phyloP scores from a whole-genome alignment of 768 basidiomycete genomes.

The Suillus brevipes region DNA sequence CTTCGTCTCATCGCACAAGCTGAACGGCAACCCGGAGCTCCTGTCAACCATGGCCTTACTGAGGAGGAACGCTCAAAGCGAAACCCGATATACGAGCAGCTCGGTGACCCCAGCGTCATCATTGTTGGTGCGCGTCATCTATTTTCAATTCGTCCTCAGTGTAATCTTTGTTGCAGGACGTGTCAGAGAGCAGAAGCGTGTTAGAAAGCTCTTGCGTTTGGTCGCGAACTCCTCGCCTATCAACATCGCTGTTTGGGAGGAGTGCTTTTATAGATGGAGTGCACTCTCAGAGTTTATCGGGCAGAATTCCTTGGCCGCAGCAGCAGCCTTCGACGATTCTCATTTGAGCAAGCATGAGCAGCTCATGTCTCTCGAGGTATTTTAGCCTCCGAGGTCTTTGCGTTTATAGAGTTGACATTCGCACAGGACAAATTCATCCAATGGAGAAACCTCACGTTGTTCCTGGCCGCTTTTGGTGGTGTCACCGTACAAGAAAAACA shows the following conservation, averaged over 20 bases:
- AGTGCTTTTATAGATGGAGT: slow-evolving; percentile 78
- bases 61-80: slow-evolving; percentile 69
- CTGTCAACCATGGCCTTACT: slow-evolving; percentile 47
- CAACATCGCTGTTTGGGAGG: slow-evolving; percentile 82
- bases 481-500: slow-evolving; percentile 57
- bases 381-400: background rate
- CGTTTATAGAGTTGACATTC: slow-evolving; percentile 3
- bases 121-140: slow-evolving; percentile 56
- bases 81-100: slow-evolving; percentile 72
- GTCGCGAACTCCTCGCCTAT: slow-evolving; percentile 63
- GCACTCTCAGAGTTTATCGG: slow-evolving; percentile 60
- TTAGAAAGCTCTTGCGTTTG: slow-evolving; percentile 67
- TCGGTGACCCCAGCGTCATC: slow-evolving; percentile 73
- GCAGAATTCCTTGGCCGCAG: slow-evolving; percentile 35
- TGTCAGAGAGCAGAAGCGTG: slow-evolving; percentile 75
- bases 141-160: background rate
- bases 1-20: slow-evolving; percentile 68
- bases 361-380: slow-evolving; percentile 40
- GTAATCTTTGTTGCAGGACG: slow-evolving; percentile 51
- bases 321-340: slow-evolving; percentile 36
- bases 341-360: slow-evolving; percentile 39
- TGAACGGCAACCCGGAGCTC: slow-evolving; percentile 62
- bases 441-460: slow-evolving; percentile 85
- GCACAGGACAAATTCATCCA: slow-evolving; percentile 69
- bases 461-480: slow-evolving; percentile 73